These are phyloP conservation scores for Daldinia sp. DNA, from an alignment of 2,329 filamentous ascomycete genomes.

Conservation along the genomic window DNA sequence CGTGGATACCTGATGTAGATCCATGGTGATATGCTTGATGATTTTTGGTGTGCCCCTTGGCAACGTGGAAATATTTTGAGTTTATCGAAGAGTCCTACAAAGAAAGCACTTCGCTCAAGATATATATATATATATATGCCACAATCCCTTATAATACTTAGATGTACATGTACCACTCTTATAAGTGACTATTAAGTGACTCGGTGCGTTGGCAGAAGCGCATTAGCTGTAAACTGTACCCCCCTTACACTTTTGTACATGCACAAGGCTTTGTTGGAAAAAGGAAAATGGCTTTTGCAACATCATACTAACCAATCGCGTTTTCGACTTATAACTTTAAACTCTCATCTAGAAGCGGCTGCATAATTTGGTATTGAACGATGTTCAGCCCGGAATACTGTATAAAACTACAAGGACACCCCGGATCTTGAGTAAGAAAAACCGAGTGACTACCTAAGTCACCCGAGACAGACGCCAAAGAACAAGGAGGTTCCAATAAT, in stretches of 20 bases:
- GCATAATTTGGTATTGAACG: too few relatives aligned
- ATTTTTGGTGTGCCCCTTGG: background rate
- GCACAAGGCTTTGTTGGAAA: too few relatives aligned
- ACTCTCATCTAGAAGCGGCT: too few relatives aligned
- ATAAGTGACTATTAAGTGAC: conserved; percentile 1
- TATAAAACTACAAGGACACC: too few relatives aligned
- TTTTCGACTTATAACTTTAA: too few relatives aligned
- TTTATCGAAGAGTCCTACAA: conserved; percentile 9
- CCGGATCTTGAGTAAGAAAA: conserved; percentile 11
- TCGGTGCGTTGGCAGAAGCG: background rate
- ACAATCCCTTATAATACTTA: conserved; percentile 1
- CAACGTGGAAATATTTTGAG: background rate
- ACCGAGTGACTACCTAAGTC: conserved; percentile 3
- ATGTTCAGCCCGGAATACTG: too few relatives aligned
- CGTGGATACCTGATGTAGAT: background rate
- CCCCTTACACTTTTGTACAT: too few relatives aligned
- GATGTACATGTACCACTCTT: conserved; percentile 21
- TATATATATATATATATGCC: conserved; percentile 10
- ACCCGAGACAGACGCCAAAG: background rate
- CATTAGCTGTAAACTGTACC: too few relatives aligned
- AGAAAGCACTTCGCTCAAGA: conserved; percentile 2
- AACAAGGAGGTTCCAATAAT: background rate
- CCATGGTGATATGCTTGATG: conserved; percentile 4
- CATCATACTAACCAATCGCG: too few relatives aligned
- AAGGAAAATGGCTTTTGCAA: too few relatives aligned